Evolutionary conservation across 257 asterid genomes (phyloP).

Genomic region (Dorcoceras hygrometricum): DNA sequence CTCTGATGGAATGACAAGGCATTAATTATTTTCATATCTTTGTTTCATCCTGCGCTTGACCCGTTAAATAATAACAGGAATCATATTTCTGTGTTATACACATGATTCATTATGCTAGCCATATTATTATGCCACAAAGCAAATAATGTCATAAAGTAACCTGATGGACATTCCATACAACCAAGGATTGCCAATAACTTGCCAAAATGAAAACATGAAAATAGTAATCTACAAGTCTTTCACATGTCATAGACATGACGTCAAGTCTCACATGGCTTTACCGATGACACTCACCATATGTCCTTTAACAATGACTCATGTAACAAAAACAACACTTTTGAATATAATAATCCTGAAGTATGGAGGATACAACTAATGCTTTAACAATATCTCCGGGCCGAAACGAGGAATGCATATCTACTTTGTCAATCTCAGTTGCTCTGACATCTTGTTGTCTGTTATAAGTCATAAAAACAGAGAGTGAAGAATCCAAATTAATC

Average conservation of each 20-base stretch:
- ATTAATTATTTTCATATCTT: too few species aligned
- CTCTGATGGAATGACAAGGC: too few species aligned
- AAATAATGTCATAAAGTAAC: neutral
- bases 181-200: neutral
- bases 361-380: constrained; percentile 83
- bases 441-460: constrained; percentile 89
- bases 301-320: neutral
- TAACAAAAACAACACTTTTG: neutral
- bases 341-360: neutral
- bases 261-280: neutral
- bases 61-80: too few species aligned
- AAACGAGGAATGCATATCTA: constrained; percentile 82
- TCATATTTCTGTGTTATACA: too few species aligned
- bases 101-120: too few species aligned
- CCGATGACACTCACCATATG: neutral
- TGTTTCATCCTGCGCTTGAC: too few species aligned
- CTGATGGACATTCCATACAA: neutral
- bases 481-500: too few species aligned
- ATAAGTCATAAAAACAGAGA: too few species aligned
- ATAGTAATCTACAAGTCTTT: too few species aligned
- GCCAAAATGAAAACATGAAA: neutral
- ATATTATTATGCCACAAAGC: too few species aligned
- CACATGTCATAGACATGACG: neutral
- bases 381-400: constrained; percentile 80
- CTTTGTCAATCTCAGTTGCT: constrained; percentile 97